A percentile compares a stretch with the other conserved stretches of the same genome.
Evolutionary conservation across 768 basidiomycete species (phyloP).

Genomic region (Coprinopsis cinerea): DNA sequence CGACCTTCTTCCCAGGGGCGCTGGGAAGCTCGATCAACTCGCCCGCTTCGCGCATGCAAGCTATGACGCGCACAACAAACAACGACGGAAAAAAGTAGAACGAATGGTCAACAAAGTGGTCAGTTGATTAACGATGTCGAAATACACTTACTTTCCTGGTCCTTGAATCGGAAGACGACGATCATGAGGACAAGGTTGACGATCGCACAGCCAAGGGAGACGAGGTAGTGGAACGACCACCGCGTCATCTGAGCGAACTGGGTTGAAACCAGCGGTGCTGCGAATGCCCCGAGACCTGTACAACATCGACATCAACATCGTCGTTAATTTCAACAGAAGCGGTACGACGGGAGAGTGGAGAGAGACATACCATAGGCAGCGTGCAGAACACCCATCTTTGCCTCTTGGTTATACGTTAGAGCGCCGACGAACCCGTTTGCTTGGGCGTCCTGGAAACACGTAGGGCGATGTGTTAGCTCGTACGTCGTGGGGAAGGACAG

Average conservation of each 20-base stretch:
- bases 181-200: slow-evolving; percentile 48
- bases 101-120: neutral
- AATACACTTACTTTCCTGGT: slow-evolving; percentile 61
- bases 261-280: slow-evolving; percentile 71
- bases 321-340: neutral
- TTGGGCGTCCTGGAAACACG: slow-evolving; percentile 66
- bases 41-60: slow-evolving; percentile 49
- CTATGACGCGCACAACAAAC: too few species aligned
- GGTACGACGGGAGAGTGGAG: neutral
- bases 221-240: slow-evolving; percentile 80
- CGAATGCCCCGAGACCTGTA: slow-evolving; percentile 61
- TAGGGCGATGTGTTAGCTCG: neutral
- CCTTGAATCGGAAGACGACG: slow-evolving; percentile 58
- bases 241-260: slow-evolving; percentile 60
- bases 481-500: neutral
- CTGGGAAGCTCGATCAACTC: slow-evolving; percentile 33
- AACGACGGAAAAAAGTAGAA: neutral
- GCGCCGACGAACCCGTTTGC: slow-evolving; percentile 65
- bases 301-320: neutral
- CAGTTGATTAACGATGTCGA: too few species aligned
- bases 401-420: slow-evolving; percentile 46
- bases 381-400: slow-evolving; percentile 67
- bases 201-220: slow-evolving; percentile 60
- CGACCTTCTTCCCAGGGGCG: neutral
- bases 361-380: slow-evolving; percentile 48